A percentile compares a stretch with the other conserved stretches of the same genome.
These are phyloP conservation scores for Zanthoxylum bungeanum DNA, from an alignment of 345 rosid species.

Conservation along the genomic window DNA sequence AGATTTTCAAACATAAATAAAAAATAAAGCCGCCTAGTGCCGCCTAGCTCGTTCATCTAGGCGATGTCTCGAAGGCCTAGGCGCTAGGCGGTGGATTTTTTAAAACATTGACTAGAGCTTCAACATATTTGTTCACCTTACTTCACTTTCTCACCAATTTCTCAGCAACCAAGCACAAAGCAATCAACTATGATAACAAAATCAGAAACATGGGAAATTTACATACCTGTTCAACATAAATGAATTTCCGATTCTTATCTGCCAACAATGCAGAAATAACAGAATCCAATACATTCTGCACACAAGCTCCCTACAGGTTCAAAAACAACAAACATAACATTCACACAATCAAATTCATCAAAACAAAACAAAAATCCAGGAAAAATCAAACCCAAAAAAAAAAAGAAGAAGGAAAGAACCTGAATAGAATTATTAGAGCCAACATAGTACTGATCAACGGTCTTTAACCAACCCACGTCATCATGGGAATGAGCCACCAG, in stretches of 20 bases:
- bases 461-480: conserved; percentile 98
- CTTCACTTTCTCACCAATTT: background rate
- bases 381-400: background rate
- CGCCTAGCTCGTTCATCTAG: no score
- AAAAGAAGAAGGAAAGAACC: conserved; percentile 34
- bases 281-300: conserved; percentile 93
- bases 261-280: conserved; percentile 74
- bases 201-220: conserved; percentile 11
- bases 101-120: background rate
- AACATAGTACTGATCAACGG: conserved; percentile 96
- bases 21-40: no score
- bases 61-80: no score
- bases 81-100: no score
- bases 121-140: background rate
- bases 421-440: conserved; percentile 98
- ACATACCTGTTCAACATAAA: conserved; percentile 79
- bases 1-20: no score
- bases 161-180: background rate
- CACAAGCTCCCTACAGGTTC: conserved; percentile 75
- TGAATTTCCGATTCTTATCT: conserved; percentile 86
- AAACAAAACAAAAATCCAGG: background rate
- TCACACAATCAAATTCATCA: background rate
- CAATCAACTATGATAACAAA: conserved; percentile 9
- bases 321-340: background rate
- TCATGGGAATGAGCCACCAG: conserved; percentile 93